Base-by-base conservation (phyloP, 768 basidiomycete genomes). In the Auriscalpium vulgare region DNA sequence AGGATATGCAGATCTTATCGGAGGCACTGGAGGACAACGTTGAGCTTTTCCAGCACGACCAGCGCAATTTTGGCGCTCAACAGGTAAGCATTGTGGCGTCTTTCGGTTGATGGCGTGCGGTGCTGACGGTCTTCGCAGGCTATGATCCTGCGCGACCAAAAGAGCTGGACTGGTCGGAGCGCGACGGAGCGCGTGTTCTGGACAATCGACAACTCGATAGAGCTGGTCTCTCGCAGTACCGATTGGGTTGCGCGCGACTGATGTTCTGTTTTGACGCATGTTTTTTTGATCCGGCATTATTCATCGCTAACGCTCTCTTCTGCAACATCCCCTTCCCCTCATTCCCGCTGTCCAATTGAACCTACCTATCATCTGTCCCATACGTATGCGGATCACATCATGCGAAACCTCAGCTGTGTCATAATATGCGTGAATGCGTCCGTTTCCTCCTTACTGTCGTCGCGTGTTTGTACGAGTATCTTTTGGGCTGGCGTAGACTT, bases 11-110 rank as follows among this genome's bases (percentile, higher is more conserved):
- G 68, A 67, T 85, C 9, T 72, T 97, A 55, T 79, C 84, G 1
- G 95, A 97, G 67, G 94, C 92, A 13, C 72, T 97, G 58, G 91
- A 93, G 51, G 90, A 97, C 66, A 91, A 94, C 63, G 84, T 90
- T 9, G 92, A 93, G 56, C 65, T 90, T 70, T 99, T 99, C 73
- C 93, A 90, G 36, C 85, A 90, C 66, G 92, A 95, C 69, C 89
- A 94, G 66, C 79, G 95, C 55, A 97, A 97, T 71, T 94, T 93
- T 70, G 94, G 92, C 54, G 95, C 97, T 55, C 97, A 99, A 68
- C 97, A 97, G 84, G 92, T 92, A 60, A 29, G 29, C 55, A 75
- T 71, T 10, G 8, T 53, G 34, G 53, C 48, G 36, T 45, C 13
- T 34, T 21, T 19, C 44, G 58, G 56, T 14, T 19, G 23, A 19